Evolutionary conservation across 2,329 filamentous ascomycete species (phyloP), one percentile per base, ranked within the genome.

Genomic region (Fusarium sp.): DNA sequence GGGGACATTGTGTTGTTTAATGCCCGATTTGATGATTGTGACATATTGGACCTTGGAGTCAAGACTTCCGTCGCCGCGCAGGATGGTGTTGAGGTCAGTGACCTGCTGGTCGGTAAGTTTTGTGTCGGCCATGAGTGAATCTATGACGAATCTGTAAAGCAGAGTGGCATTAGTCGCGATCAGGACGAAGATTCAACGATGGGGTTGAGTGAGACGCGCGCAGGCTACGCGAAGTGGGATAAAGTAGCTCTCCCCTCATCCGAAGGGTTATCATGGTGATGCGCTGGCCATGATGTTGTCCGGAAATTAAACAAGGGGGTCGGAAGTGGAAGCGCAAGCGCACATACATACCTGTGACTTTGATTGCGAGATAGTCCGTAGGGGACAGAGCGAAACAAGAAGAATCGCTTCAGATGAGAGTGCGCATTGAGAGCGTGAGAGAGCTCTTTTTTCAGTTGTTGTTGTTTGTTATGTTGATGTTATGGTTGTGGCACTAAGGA

Each of bases 1-100:
- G 68, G 94, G 94, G 49, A 97, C 93, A 84, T 94, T 94, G 80
- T 93, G 92, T 82, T 97, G 94, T 82, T 97, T 97, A 86, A 97
- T 97, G 80, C 91, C 89, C 46, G 93, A 94, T 83, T 97, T 97
- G 82, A 95, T 86, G 77, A 85, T 87, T 66, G 90, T 93, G 76
- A 97, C 89, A 60, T 89, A 88, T 72, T 89, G 86, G 72, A 94
- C 87, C 80, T 94, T 94, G 57, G 86, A 83, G 77, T 95, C 92
- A 76, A 93, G 85, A 54, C 90, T 87, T 41, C 88, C 86, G 76
- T 93, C 92, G 75, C 89, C 88, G 80, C 84, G 84, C 60, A 90
- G 81, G 68, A 89, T 82, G 49, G 83, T 81, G 71, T 85, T 77
- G 72, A 90, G 83, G 82, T 87, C 85, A 59, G 84, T 81, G 80